Evolutionary conservation across 225 moss, liverwort and hornwort genomes (phyloP).

Genomic region (Sphagnum tenellum): DNA sequence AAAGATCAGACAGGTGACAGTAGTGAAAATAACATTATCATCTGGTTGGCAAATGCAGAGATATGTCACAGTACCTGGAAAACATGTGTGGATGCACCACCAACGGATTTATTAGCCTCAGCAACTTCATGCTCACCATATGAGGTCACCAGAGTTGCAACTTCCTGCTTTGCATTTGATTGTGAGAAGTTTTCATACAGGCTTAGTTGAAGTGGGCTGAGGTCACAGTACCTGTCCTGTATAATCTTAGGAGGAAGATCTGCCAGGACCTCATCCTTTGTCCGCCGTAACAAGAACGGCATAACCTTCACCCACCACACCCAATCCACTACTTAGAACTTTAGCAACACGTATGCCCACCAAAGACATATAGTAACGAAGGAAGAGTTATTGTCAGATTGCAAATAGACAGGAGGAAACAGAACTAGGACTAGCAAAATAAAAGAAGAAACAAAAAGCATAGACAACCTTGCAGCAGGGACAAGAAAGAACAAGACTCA

Average conservation of each 20-base stretch:
- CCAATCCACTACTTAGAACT: background rate
- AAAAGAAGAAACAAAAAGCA: background rate
- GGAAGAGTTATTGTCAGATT: background rate
- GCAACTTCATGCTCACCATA: constrained; percentile 50
- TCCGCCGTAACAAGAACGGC: constrained; percentile 84
- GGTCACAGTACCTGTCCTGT: constrained; percentile 89
- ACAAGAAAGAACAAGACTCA: background rate
- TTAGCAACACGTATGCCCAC: background rate
- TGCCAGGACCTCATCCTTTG: constrained; percentile 87
- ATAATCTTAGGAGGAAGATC: constrained; percentile 94
- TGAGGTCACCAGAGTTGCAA: constrained; percentile 55
- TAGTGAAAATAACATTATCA: too few species aligned
- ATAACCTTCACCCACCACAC: constrained; percentile 46
- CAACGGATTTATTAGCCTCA: constrained; percentile 26
- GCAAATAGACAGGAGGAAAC: background rate
- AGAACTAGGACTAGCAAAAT: too few species aligned
- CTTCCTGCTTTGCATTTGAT: constrained; percentile 81
- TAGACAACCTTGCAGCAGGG: background rate
- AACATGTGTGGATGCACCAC: constrained; percentile 70
- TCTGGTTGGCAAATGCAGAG: too few species aligned
- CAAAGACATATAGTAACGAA: background rate
- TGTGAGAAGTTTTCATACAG: constrained; percentile 90
- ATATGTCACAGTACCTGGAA: constrained; percentile 51
- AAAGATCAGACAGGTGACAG: too few species aligned
- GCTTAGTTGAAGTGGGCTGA: constrained; percentile 77